Percentiles rank a stretch among this genome's conserved stretches.
Conservation (phyloP, 148 eudicot species). For the Spergularia bocconei region DNA sequence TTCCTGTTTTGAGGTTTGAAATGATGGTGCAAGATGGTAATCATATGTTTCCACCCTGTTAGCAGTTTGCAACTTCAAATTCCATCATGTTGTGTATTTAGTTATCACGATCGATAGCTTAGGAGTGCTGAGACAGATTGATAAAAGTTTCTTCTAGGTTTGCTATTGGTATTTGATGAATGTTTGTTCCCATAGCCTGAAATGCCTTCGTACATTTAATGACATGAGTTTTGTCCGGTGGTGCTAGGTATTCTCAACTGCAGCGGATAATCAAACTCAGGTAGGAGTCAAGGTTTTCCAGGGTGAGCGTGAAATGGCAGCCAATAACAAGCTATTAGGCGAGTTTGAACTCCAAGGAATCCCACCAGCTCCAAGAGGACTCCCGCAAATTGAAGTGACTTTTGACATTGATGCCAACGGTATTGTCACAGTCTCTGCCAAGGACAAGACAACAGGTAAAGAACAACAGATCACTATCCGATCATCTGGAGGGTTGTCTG, state of each 20-base stretch:
- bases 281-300: conserved; percentile 47
- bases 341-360: conserved; percentile 46
- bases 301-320: conserved; percentile 55
- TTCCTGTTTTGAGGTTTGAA: no score
- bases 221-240: background rate
- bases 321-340: conserved; percentile 46
- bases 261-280: conserved; percentile 53
- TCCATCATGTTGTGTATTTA: no score
- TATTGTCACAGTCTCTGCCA: conserved; percentile 47
- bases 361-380: conserved; percentile 52
- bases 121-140: no score
- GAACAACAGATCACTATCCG: conserved; percentile 44
- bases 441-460: conserved; percentile 38
- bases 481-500: conserved; percentile 48
- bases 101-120: no score
- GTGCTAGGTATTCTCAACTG: conserved; percentile 47
- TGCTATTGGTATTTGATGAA: no score
- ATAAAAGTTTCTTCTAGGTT: no score
- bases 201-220: background rate
- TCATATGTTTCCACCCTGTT: no score
- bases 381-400: conserved; percentile 52
- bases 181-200: no score
- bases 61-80: no score
- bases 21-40: no score
- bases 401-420: conserved; percentile 55